Percentiles rank a stretch among this genome's conserved stretches.
These are phyloP conservation scores for Salmacisia buchloeana DNA, from an alignment of 1,284 basidiomycete genomes.

Conservation along the genomic window DNA sequence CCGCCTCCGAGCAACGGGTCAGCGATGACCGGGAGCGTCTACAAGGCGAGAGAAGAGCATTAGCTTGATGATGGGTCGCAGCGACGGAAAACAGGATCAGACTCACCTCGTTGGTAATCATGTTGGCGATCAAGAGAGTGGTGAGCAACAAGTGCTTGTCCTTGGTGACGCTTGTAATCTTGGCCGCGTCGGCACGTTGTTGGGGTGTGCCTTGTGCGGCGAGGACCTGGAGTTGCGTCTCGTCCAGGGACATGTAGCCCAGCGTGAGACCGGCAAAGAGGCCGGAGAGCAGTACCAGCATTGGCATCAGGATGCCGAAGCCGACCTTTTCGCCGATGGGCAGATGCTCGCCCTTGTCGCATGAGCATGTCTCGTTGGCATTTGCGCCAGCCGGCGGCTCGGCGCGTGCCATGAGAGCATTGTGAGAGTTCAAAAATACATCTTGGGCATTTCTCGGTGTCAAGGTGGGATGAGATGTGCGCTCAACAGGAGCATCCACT, in stretches of 20 bases:
- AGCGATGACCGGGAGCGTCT: slow-evolving; percentile 82
- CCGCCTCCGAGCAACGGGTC: slow-evolving; percentile 82
- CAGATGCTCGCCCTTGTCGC: neutral
- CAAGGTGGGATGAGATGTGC: slow-evolving; percentile 5
- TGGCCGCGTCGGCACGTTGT: slow-evolving; percentile 72
- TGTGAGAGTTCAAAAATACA: neutral
- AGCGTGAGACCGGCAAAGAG: slow-evolving; percentile 70
- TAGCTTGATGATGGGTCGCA: neutral
- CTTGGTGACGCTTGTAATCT: slow-evolving; percentile 78
- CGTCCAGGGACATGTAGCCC: slow-evolving; percentile 88
- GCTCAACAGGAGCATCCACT: neutral
- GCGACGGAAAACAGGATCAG: slow-evolving; percentile 61
- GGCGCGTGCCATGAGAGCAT: neutral
- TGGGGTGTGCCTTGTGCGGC: slow-evolving; percentile 74
- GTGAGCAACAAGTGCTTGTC: slow-evolving; percentile 49
- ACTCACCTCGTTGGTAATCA: slow-evolving; percentile 44
- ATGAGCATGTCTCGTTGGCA: neutral
- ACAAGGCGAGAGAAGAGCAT: slow-evolving; percentile 57
- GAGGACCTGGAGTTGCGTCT: slow-evolving; percentile 82
- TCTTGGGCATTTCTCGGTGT: neutral
- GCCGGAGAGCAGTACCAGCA: slow-evolving; percentile 59
- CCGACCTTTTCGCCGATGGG: slow-evolving; percentile 23
- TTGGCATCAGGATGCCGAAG: slow-evolving; percentile 55
- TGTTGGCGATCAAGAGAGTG: slow-evolving; percentile 49
- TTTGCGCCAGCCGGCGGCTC: neutral